These are phyloP conservation scores for Botryotinia convoluta DNA, from an alignment of 2,329 filamentous ascomycete genomes.

Conservation along the genomic window DNA sequence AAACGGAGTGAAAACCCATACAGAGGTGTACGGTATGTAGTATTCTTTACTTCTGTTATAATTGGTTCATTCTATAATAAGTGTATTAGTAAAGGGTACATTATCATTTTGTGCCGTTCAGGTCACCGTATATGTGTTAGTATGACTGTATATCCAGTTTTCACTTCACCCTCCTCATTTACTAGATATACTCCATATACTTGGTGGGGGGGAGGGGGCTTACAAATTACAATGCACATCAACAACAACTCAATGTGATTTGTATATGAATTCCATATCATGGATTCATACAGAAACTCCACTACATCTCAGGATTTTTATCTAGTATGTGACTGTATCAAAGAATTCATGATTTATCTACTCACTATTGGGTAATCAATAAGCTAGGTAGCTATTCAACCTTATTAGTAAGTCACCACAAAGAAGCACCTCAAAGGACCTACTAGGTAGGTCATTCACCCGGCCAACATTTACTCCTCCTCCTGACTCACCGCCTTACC, in stretches of 20 bases:
- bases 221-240: not conserved
- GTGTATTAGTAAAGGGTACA: not conserved
- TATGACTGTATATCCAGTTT: not conserved
- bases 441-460: not conserved
- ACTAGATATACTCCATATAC: not conserved
- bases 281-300: not conserved
- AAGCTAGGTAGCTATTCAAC: not conserved
- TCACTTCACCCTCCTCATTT: not conserved
- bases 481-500: slow-evolving; percentile 3
- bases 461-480: not conserved
- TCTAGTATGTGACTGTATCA: not conserved
- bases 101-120: not conserved
- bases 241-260: not conserved
- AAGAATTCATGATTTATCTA: not conserved
- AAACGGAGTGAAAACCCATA: not conserved
- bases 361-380: not conserved
- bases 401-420: not conserved
- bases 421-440: not conserved
- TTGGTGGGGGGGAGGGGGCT: not conserved
- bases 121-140: not conserved
- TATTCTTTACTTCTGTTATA: not conserved
- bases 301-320: not conserved
- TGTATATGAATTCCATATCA: not conserved
- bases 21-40: not conserved
- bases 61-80: not conserved